Evolutionary conservation across 2,329 filamentous ascomycete species (phyloP).

Genomic region (Aspergillus transmontanensis): DNA sequence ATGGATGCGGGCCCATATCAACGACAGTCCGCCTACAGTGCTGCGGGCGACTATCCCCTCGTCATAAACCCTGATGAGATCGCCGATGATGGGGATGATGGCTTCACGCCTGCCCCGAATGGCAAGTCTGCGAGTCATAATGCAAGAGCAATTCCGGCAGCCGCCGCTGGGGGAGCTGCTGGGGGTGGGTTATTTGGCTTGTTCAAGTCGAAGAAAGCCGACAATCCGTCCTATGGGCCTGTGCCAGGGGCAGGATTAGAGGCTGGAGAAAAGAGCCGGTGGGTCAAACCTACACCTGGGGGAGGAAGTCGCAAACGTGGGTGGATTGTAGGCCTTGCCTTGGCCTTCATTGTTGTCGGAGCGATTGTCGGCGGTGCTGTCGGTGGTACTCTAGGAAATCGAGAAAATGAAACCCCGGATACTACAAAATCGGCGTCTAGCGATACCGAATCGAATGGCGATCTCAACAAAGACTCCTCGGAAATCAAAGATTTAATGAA

Average conservation of each 20-base stretch:
- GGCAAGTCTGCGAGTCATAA: conserved; percentile 10
- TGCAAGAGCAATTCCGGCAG: conserved; percentile 42
- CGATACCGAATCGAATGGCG: conserved; percentile 66
- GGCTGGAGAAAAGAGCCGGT: conserved; percentile 65
- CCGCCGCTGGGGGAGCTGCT: conserved; percentile 46
- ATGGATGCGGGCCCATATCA: conserved; percentile 68
- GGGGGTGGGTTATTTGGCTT: conserved; percentile 47
- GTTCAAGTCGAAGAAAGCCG: conserved; percentile 43
- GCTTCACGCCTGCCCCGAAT: conserved; percentile 56
- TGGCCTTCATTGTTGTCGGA: conserved; percentile 65
- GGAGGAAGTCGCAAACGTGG: conserved; percentile 67
- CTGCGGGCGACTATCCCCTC: conserved; percentile 51
- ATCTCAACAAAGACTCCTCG: conserved; percentile 70
- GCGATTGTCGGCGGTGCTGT: conserved; percentile 74
- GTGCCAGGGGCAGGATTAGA: conserved; percentile 44
- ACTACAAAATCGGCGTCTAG: conserved; percentile 56
- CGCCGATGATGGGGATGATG: conserved; percentile 85
- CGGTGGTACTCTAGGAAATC: conserved; percentile 68
- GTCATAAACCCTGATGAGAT: conserved; percentile 76
- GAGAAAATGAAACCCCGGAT: conserved; percentile 44
- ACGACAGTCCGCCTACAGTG: conserved; percentile 57
- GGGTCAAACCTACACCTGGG: conserved; percentile 60
- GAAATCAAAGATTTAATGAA: conserved; percentile 82
- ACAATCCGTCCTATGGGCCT: conserved; percentile 58
- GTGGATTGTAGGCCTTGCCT: conserved; percentile 69